A percentile compares a stretch with the other conserved stretches of the same genome.
These are phyloP conservation scores for Lachnellula subtilissima DNA, from an alignment of 2,329 filamentous ascomycete species.

Conservation along the genomic window DNA sequence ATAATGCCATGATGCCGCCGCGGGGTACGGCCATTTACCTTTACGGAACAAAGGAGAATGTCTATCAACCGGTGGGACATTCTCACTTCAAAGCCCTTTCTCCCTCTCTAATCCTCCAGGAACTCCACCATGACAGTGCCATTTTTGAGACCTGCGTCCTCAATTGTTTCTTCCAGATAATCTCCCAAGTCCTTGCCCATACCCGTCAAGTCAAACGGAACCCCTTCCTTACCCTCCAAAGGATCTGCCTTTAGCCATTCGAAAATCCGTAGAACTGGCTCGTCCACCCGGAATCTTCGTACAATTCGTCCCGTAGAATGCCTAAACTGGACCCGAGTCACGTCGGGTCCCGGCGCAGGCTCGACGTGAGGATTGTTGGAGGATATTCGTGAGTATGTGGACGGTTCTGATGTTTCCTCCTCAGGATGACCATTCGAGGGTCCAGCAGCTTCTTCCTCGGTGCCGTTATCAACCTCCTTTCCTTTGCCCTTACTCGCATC, in stretches of 20 bases:
- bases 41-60: no score
- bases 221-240: conserved; percentile 70
- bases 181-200: conserved; percentile 85
- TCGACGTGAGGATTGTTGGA: conserved; percentile 70
- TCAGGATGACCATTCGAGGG: conserved; percentile 28
- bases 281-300: conserved; percentile 72
- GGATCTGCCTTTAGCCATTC: conserved; percentile 95
- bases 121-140: conserved; percentile 96
- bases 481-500: conserved; percentile 51
- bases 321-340: conserved; percentile 88
- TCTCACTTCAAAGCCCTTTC: neutral
- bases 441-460: conserved; percentile 31
- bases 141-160: conserved; percentile 81
- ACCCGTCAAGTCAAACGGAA: conserved; percentile 81
- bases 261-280: conserved; percentile 78
- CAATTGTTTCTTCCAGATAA: conserved; percentile 66
- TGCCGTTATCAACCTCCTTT: conserved; percentile 39
- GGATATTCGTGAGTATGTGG: conserved; percentile 66
- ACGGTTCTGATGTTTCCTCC: conserved; percentile 27
- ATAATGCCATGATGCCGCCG: neutral
- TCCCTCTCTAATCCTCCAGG: conserved; percentile 43
- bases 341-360: conserved; percentile 64
- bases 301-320: conserved; percentile 82
- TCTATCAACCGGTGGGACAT: no score
- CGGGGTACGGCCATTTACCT: no score